These are phyloP conservation scores for Xanthoconium separans DNA, from an alignment of 1,284 basidiomycete genomes.

Conservation along the genomic window DNA sequence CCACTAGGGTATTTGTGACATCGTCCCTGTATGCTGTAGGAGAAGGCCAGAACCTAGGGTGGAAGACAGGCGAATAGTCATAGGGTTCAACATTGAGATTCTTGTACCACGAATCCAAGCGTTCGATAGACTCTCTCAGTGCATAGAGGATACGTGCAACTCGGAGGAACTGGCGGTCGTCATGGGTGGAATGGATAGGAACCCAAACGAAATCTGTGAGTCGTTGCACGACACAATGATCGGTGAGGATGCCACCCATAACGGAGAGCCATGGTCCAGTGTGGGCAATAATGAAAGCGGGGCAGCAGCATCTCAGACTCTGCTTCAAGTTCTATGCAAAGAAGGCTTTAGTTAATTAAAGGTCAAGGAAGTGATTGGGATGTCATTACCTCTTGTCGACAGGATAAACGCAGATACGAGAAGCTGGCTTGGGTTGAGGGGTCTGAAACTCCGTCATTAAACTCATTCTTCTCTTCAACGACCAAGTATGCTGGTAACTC, in stretches of 20 bases:
- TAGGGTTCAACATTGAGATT: background rate
- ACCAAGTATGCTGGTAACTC: background rate
- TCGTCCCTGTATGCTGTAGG: background rate
- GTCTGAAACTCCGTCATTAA: constrained; percentile 7
- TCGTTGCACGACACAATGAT: constrained; percentile 11
- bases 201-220: constrained; percentile 23
- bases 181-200: constrained; percentile 5
- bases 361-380: too few relatives aligned
- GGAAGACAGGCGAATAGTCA: too few relatives aligned
- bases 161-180: constrained; percentile 3
- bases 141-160: constrained; percentile 13
- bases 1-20: background rate
- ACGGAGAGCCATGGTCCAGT: constrained; percentile 20
- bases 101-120: constrained; percentile 14
- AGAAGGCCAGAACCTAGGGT: constrained; percentile 17
- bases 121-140: constrained; percentile 8
- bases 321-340: background rate
- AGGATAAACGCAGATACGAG: background rate
- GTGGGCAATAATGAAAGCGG: constrained; percentile 9
- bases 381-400: constrained; percentile 4
- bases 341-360: background rate
- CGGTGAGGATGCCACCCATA: constrained; percentile 9
- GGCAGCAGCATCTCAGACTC: constrained; percentile 3
- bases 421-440: constrained; percentile 17
- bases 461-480: constrained; percentile 8